phyloP scores from a whole-genome alignment of 139 green algal genomes.

The Bryopsis sp. region DNA sequence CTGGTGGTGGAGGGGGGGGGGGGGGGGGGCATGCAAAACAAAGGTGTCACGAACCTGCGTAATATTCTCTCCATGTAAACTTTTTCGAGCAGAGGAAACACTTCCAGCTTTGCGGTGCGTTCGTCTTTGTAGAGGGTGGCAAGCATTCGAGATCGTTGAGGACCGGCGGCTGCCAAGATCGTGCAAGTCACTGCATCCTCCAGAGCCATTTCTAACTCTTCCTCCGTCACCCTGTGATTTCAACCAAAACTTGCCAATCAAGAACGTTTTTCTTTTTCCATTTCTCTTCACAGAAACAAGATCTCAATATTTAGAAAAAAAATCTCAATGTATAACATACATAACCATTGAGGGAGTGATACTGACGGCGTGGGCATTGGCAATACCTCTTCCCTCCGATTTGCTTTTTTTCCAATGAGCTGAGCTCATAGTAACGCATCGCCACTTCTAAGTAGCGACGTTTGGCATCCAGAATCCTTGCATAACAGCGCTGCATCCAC shows the following conservation, averaged over 20 bases:
- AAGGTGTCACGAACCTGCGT: slow-evolving; percentile 42
- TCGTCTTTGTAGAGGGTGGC: slow-evolving; percentile 92
- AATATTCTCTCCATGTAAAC: slow-evolving; percentile 95
- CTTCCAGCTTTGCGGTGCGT: slow-evolving; percentile 50
- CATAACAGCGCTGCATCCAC: slow-evolving; percentile 69
- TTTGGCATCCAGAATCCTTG: slow-evolving; percentile 91
- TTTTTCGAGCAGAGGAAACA: slow-evolving; percentile 88
- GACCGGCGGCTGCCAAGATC: slow-evolving; percentile 81
- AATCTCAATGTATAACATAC: too few species aligned
- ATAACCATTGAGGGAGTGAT: background rate
- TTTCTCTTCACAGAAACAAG: too few species aligned
- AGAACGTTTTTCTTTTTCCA: slow-evolving; percentile 8
- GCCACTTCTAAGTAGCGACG: slow-evolving; percentile 86
- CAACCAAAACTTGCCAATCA: too few species aligned
- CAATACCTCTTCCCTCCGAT: slow-evolving; percentile 19
- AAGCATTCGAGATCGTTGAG: slow-evolving; percentile 80
- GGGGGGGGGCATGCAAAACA: too few species aligned
- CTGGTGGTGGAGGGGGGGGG: too few species aligned
- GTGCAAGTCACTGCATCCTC: slow-evolving; percentile 73
- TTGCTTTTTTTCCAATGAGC: slow-evolving; percentile 10
- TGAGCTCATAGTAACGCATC: slow-evolving; percentile 78
- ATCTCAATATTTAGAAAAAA: too few species aligned
- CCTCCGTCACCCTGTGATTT: slow-evolving; percentile 38
- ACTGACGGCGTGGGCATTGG: background rate
- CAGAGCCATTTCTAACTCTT: slow-evolving; percentile 64